A percentile compares a stretch with the other conserved stretches of the same genome.
phyloP scores from a whole-genome alignment of 1,284 basidiomycete genomes.

The Ustilago loliicola region DNA sequence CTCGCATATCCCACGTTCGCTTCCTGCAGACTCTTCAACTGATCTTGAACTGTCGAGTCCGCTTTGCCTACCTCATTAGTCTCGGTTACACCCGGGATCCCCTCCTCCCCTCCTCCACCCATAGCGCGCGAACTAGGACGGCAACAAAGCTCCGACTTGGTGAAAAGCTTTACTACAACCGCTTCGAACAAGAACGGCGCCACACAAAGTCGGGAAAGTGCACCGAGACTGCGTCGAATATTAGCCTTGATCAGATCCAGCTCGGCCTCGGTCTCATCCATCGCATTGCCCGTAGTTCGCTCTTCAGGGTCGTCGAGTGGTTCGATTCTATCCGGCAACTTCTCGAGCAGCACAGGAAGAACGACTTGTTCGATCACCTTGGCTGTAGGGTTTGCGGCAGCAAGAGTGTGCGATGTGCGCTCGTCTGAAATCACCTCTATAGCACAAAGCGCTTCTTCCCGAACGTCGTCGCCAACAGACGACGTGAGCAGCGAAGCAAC shows the following conservation, averaged over 20 bases:
- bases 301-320: constrained; percentile 31
- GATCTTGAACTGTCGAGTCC: constrained; percentile 74
- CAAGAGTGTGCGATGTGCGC: constrained; percentile 79
- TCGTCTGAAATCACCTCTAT: constrained; percentile 74
- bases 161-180: constrained; percentile 82
- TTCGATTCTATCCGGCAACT: constrained; percentile 51
- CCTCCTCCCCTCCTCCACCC: constrained; percentile 7
- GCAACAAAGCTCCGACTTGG: constrained; percentile 85
- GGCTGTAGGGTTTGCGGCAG: constrained; percentile 77
- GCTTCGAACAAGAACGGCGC: constrained; percentile 85
- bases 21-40: constrained; percentile 31
- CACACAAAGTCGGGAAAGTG: constrained; percentile 81
- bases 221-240: constrained; percentile 77
- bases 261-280: constrained; percentile 44
- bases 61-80: constrained; percentile 81
- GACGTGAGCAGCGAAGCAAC: constrained; percentile 79
- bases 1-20: constrained; percentile 64
- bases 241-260: constrained; percentile 41
- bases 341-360: constrained; percentile 57
- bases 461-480: constrained; percentile 75
- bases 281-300: constrained; percentile 29
- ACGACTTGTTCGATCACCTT: constrained; percentile 79
- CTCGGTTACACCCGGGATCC: constrained; percentile 76
- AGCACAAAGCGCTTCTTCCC: constrained; percentile 62
- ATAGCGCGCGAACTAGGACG: constrained; percentile 75